Conservation (phyloP, 805 yeast genomes). For the Candida ovalis region DNA sequence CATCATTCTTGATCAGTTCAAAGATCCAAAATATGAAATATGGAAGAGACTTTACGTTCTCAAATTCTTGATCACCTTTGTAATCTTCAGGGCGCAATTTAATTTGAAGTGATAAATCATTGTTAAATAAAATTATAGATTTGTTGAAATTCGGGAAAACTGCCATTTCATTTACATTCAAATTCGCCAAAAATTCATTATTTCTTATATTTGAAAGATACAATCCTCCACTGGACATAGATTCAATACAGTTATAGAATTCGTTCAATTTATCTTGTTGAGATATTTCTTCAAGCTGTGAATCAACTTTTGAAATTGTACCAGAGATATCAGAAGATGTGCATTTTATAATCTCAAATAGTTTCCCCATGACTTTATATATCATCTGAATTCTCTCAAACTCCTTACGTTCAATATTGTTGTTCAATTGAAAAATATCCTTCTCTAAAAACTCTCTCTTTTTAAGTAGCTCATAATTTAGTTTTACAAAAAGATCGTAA, state of each 20-base stretch:
- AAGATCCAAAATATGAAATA: conserved; percentile 42
- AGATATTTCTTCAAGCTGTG: conserved; percentile 1
- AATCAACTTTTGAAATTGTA: background rate
- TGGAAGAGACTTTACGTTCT: conserved; percentile 33
- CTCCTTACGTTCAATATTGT: conserved; percentile 16
- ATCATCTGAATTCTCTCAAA: conserved; percentile 13
- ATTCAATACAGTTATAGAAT: conserved; percentile 3
- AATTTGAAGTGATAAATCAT: conserved; percentile 31
- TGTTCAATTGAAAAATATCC: conserved; percentile 10
- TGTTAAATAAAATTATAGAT: conserved; percentile 6
- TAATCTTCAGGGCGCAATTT: background rate
- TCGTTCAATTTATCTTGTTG: conserved; percentile 9
- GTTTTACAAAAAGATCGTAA: conserved; percentile 6
- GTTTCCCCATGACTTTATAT: conserved; percentile 6
- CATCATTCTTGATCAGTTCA: conserved; percentile 3
- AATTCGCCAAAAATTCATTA: conserved; percentile 9
- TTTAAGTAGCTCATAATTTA: conserved; percentile 5
- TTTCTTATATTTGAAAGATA: conserved; percentile 11
- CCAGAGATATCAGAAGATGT: background rate
- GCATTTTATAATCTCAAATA: conserved; percentile 3
- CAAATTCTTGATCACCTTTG: background rate
- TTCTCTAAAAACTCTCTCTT: conserved; percentile 11
- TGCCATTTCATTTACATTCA: conserved; percentile 5
- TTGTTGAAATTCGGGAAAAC: conserved; percentile 11
- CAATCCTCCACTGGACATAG: conserved; percentile 12